These are phyloP conservation scores for Lactarius evosmus DNA, from an alignment of 768 basidiomycete genomes.

Conservation along the genomic window DNA sequence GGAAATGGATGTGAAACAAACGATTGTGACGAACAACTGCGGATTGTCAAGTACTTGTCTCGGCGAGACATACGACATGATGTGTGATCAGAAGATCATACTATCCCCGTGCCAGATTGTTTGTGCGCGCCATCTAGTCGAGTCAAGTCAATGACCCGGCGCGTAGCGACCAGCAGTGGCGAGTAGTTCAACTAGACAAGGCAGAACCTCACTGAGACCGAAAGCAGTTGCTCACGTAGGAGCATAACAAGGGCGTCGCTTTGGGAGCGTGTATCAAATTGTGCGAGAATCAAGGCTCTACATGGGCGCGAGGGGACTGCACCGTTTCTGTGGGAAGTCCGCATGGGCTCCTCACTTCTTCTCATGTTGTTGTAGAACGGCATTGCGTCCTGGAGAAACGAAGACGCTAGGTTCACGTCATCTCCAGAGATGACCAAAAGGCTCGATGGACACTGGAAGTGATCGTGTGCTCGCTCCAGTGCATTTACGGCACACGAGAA, in stretches of 20 bases:
- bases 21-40: slow-evolving; percentile 16
- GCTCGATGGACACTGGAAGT: slow-evolving; percentile 43
- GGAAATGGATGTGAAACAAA: slow-evolving; percentile 26
- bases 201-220: not conserved
- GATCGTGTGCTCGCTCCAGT: not conserved
- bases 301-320: slow-evolving; percentile 41
- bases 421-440: slow-evolving; percentile 53
- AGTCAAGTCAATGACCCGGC: not conserved
- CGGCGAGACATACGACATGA: not conserved
- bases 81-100: not conserved
- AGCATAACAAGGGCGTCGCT: slow-evolving; percentile 32
- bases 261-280: slow-evolving; percentile 42
- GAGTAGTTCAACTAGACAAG: not conserved
- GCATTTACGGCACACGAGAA: not conserved
- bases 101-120: not conserved
- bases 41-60: not conserved
- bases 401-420: too few species aligned
- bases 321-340: slow-evolving; percentile 52
- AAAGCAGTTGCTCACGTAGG: slow-evolving; percentile 9
- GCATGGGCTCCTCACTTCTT: slow-evolving; percentile 53
- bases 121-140: not conserved
- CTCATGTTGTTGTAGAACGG: slow-evolving; percentile 41
- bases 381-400: slow-evolving; percentile 51
- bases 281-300: slow-evolving; percentile 40
- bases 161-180: not conserved